Evolutionary conservation across 2,329 filamentous ascomycete genomes (phyloP).

Genomic region (Ophiostoma populinum): DNA sequence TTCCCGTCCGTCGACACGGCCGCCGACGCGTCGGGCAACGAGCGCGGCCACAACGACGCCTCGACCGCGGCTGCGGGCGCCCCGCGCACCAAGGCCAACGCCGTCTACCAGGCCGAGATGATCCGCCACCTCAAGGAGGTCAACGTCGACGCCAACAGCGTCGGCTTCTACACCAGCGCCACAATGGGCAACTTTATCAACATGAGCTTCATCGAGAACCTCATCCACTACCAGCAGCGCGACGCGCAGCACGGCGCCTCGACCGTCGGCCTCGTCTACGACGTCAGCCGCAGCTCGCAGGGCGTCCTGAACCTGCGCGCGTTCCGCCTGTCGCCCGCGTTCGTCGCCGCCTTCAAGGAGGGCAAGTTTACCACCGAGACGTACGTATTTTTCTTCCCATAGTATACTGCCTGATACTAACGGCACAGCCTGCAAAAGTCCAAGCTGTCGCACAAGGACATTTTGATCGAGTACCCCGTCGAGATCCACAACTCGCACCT

Average conservation of each 20-base stretch:
- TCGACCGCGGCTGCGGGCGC: slow-evolving; percentile 69
- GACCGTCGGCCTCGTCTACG: slow-evolving; percentile 80
- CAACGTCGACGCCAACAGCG: slow-evolving; percentile 4
- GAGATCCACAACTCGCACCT: slow-evolving; percentile 93
- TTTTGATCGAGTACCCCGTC: slow-evolving; percentile 78
- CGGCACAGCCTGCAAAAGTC: slow-evolving; percentile 72
- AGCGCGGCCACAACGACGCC: slow-evolving; percentile 43
- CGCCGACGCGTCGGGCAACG: slow-evolving; percentile 26
- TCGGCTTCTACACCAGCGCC: slow-evolving; percentile 86
- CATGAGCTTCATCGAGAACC: slow-evolving; percentile 90
- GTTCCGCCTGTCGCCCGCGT: slow-evolving; percentile 72
- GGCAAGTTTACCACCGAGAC: slow-evolving; percentile 92
- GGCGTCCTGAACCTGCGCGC: slow-evolving; percentile 78
- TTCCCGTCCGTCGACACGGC: slow-evolving; percentile 71
- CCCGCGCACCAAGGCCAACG: slow-evolving; percentile 80
- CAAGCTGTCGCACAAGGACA: slow-evolving; percentile 83
- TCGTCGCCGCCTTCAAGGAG: slow-evolving; percentile 90
- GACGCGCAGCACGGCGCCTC: slow-evolving; percentile 81
- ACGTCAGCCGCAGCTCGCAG: slow-evolving; percentile 87
- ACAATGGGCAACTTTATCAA: slow-evolving; percentile 99
- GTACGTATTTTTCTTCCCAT: slow-evolving; percentile 33
- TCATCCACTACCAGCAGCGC: slow-evolving; percentile 89
- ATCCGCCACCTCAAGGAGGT: slow-evolving; percentile 92
- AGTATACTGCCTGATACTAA: background rate
- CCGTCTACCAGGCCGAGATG: slow-evolving; percentile 87